Evolutionary conservation across 495 filamentous ascomycete species (phyloP), one percentile per base, ranked within the genome.

Genomic region (Podospora tetraspora): DNA sequence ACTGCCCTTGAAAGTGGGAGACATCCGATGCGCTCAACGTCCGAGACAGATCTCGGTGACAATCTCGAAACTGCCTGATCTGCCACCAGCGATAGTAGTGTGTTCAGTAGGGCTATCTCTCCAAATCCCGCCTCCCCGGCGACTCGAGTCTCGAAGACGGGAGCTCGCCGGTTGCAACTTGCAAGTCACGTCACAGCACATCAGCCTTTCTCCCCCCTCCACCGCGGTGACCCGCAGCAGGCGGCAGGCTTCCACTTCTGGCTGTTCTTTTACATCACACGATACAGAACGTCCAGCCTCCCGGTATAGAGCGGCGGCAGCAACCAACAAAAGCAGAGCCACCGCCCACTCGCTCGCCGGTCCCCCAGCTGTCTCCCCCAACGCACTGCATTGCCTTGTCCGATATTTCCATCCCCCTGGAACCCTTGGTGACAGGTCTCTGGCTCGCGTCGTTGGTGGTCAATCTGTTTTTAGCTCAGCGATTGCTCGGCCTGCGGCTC

Each of bases 401-500:
- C 27, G 27, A 27, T 27, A 27, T 27, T 27, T 6, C 27, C 27
- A 27, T 52, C 43, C 43, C 43, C 19, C n/a, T 52, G 43, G 43
- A 52, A 52, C 43, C 66, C 59, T 70, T 30, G 30, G 52, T 66
- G 57, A 23, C 66, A 52, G 60, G 34, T 62, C 64, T 61, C 57
- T 27, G 64, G 69, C 64, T 68, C 32, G 61, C 57, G 22, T 64
- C 59, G 27, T 34, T 66, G 63, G 23, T 52, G 24, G 57, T 43
- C 24, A 63, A 43, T 74, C 72, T 74, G 72, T 72, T 72, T 74
- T 72, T 74, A 74, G 70, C 69, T 69, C 65, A 25, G 22, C 37
- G 57, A 52, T 59, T 70, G 65, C 60, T 60, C 61, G 63, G 64
- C 68, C 59, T 70, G 62, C 68, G 66, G 72, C 66, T 70, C 63